Base-by-base conservation (phyloP, 2,329 filamentous ascomycete species). In the Arthroderma sp. region DNA sequence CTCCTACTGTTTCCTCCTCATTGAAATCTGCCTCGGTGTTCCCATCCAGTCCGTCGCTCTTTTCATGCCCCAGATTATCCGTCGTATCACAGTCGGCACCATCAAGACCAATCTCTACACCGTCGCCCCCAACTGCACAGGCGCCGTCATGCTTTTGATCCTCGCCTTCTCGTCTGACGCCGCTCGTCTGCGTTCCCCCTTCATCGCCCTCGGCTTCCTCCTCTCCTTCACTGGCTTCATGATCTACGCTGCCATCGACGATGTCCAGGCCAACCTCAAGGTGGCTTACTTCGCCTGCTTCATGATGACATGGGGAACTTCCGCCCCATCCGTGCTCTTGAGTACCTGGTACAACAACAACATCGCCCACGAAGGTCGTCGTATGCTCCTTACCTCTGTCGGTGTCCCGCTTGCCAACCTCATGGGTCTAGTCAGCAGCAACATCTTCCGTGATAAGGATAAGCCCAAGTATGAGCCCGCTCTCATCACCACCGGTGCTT, bases 231-330 rank as follows among this genome's bases (percentile, higher is more conserved):
- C 74, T 40, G 85, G 85, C 4, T 86, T 89, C 66, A 76, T 87
- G 60, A 83, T 89, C 56, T 88, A 83, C 53, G 81, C 82, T 0
- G 71, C 78, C 15, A 81, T 89, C 47, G 65, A 76, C 29, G 71
- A 80, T 52, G 77, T 86, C 10, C 60, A 75, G 22, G 38, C 66
- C 3, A 67, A 82, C 34, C 59, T 82, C n/a, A 36, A 48, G 33
- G 39, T 86, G 1, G 83, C 82, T 0, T 87, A 87, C 56, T 86
- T 79, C 51, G 81, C 82, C 4, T 79, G 74, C 44, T 88, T 87
- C 60, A 83, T 87, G 80, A 86, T 87, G 81, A 82, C 78, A 7
- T 86, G 82, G 78, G 83, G 83, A 10, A 86, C 82, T 0, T 80
- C 78, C 1, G 82, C 83, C 0, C 83, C 84, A 0, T 83, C 77